A percentile compares a stretch with the other conserved stretches of the same genome.
Conservation (phyloP, 768 basidiomycete genomes). For the Psilocybe tampanensis region DNA sequence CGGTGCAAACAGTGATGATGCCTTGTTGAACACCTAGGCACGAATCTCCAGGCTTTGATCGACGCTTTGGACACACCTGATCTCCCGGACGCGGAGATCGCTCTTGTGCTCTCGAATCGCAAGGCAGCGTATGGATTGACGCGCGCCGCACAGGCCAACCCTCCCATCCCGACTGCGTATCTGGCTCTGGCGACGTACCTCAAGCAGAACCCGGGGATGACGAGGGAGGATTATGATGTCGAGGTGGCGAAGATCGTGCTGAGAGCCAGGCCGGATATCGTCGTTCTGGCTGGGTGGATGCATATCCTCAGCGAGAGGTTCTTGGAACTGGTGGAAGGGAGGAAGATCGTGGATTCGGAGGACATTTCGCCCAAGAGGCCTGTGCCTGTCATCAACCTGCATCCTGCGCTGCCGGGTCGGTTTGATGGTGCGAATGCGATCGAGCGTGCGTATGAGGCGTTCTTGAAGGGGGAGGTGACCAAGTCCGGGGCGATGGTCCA, state of each 20-base stretch:
- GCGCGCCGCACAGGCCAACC: conserved; percentile 70
- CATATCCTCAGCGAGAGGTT: conserved; percentile 88
- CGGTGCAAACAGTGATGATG: too few species aligned
- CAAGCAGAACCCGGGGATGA: conserved; percentile 69
- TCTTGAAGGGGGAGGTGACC: conserved; percentile 77
- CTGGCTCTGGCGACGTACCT: conserved; percentile 86
- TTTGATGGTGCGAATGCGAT: conserved; percentile 96
- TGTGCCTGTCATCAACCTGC: conserved; percentile 92
- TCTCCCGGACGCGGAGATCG: conserved; percentile 73
- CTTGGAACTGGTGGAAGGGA: conserved; percentile 63
- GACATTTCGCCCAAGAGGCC: conserved; percentile 24
- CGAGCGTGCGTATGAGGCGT: conserved; percentile 87
- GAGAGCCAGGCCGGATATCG: conserved; percentile 69
- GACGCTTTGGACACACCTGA: conserved; percentile 78
- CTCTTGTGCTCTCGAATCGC: conserved; percentile 88
- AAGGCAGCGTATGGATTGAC: conserved; percentile 88
- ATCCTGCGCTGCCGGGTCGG: conserved; percentile 94
- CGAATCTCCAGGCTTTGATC: conserved; percentile 95
- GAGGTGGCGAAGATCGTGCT: conserved; percentile 76
- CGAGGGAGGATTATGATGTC: conserved; percentile 82
- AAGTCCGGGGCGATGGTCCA: conserved; percentile 92
- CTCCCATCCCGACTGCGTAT: conserved; percentile 81
- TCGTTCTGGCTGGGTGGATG: conserved; percentile 99
- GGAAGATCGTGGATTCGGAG: conserved; percentile 34
- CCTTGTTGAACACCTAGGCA: conserved; percentile 54